Evolutionary conservation across 176 grass and related monocot species (phyloP), one percentile per base, ranked within the genome.

Genomic region (Calamus simplicifolius): DNA sequence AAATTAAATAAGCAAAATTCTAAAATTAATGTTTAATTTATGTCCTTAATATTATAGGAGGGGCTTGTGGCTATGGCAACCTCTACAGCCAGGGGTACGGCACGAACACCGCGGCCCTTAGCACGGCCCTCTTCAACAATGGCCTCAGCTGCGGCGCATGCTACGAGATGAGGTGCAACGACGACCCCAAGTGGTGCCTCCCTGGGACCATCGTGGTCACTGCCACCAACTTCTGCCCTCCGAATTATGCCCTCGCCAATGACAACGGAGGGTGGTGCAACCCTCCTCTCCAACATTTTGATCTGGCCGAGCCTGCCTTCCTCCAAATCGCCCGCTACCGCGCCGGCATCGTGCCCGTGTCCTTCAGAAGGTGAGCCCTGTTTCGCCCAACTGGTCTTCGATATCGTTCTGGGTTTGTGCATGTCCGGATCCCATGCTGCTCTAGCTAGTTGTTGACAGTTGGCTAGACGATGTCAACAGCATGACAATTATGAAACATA

Each of bases 191-290:
- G 58, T 60, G 58, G 58, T 60, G 58, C 58, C 15, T 60, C 16
- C 27, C 58, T 5, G 29, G 58, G 16, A 30, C 58, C 5, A 60
- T 60, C 16, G 30, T 60, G 6, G 58, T 60, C 27, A 60, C 58
- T 0, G 58, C 58, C n/a, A 60, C 58, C 2, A 60, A 60, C 26
- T 60, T 38, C 27, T 60, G 58, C 58, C 58, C 58, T 28, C 58
- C 58, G 13, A 60, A 60, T 2, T 29, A 60, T 5, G 58, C 27
- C 58, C 58, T 60, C 58, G 16, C 58, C 3, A 60, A 31, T 13
- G 58, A 60, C 58, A 31, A 60, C 28, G 58, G 58, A 2, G 58
- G 58, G 58, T 60, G 58, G 58, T 60, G 58, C 58, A 60, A 60
- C 27, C 58, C 58, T 60, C 58, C 58, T 5, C 58, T 16, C 25